These are phyloP conservation scores for Penicillium fuscoglaucum DNA, from an alignment of 2,329 filamentous ascomycete species.

Conservation along the genomic window DNA sequence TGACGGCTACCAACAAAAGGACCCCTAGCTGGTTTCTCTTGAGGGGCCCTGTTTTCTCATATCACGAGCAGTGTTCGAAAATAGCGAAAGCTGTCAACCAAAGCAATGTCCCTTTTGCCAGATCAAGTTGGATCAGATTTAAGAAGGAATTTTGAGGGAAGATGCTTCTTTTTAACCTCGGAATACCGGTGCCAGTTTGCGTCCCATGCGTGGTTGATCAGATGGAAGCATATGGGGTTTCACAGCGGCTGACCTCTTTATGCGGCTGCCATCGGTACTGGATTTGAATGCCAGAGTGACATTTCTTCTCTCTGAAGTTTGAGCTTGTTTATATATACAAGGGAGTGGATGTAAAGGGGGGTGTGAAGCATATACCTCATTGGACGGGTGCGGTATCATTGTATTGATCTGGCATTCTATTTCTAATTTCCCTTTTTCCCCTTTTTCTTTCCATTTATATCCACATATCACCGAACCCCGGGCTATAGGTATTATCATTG, in stretches of 20 bases:
- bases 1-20: constrained; percentile 17
- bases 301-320: constrained; percentile 23
- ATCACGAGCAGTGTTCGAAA: constrained; percentile 16
- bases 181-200: constrained; percentile 13
- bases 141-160: constrained; percentile 3
- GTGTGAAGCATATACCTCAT: constrained; percentile 9
- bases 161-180: constrained; percentile 11
- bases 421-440: constrained; percentile 1
- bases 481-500: neutral
- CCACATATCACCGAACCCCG: constrained; percentile 2
- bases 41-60: constrained; percentile 4
- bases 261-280: constrained; percentile 35
- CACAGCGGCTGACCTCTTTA: constrained; percentile 41
- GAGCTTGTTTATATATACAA: constrained; percentile 23
- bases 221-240: constrained; percentile 37
- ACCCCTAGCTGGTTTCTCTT: constrained; percentile 13
- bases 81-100: constrained; percentile 10
- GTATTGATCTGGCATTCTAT: constrained; percentile 3
- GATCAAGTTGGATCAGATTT: neutral
- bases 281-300: constrained; percentile 33
- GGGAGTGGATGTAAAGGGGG: neutral
- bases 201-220: constrained; percentile 37
- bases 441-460: constrained; percentile 5
- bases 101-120: neutral
- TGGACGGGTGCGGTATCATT: constrained; percentile 9